Base-by-base conservation (phyloP, 2,329 filamentous ascomycete species). In the Hirsutella thompsonii region DNA sequence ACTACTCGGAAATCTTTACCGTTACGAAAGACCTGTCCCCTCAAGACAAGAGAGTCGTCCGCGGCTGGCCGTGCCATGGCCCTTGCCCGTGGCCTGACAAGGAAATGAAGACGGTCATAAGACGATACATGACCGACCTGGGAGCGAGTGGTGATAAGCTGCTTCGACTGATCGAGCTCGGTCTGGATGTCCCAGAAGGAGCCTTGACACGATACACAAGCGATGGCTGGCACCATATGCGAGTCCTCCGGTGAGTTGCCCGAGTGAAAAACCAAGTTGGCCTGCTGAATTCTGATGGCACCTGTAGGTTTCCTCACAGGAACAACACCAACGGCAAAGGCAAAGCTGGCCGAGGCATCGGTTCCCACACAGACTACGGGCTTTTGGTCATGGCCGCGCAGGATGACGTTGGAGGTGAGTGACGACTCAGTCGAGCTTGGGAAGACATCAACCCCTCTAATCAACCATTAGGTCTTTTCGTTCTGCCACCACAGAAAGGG, bases 1-100 rank as follows among this genome's bases (percentile, higher is more conserved):
- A 72, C 48, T 71, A 70, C 47, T 68, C 64, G 1, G 68, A 72
- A 50, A 69, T 72, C 26, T 72, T 70, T 44, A 72, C 69, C 2
- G 63, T 71, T 16, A 70, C 64, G 11, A 71, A 70, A 43, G 67
- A 71, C 38, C 52, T 72, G 6, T 49, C 52, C 4, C 44, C 52
- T 2, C 44, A 54, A 4, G 66, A 71, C 37, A 46, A 51, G 1
- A 56, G 67, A 2, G 66, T 69, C 3, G 49, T 49, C 18, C 52
- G 51, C 4, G 56, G 58, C 21, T 70, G 69, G 67, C 69, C 68
- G 0, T 70, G 66, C 46, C 68, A 72, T 44, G 69, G 68, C 0
- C 62, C 63, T 2, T 66, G 62, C 43, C 68, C 68, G 0, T 72
- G 68, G 68, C 65, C 66, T 0, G 61, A 67, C 34, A 44, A 45